These are phyloP conservation scores for Exsudoporus floridanus DNA, from an alignment of 1,284 basidiomycete genomes.

Conservation along the genomic window DNA sequence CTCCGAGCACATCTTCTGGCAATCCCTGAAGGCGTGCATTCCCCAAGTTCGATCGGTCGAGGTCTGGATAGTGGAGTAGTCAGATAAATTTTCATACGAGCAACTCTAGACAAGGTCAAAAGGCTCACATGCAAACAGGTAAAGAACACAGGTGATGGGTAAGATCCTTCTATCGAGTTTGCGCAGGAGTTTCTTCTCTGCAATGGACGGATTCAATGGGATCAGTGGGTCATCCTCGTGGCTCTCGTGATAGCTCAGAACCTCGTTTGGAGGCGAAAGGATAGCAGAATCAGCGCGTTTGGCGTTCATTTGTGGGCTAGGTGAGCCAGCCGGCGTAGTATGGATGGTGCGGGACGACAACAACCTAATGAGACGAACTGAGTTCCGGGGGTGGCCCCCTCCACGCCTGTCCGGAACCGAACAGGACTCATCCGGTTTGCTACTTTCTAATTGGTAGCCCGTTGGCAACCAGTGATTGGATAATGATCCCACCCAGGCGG, in stretches of 20 bases:
- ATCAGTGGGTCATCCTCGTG: constrained; percentile 27
- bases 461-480: background rate
- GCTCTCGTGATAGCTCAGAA: constrained; percentile 2
- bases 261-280: constrained; percentile 6
- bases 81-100: background rate
- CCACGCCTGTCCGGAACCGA: background rate
- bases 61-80: constrained; percentile 42
- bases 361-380: background rate
- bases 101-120: background rate
- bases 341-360: background rate
- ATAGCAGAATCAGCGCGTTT: constrained; percentile 16
- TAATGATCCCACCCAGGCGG: background rate
- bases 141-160: constrained; percentile 68
- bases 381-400: background rate
- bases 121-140: constrained; percentile 70
- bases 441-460: background rate
- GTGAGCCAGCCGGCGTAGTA: background rate
- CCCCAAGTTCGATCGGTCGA: constrained; percentile 74
- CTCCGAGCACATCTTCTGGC: constrained; percentile 58
- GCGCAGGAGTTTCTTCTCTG: constrained; percentile 59
- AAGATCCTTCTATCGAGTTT: constrained; percentile 69
- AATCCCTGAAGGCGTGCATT: constrained; percentile 75
- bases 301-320: constrained; percentile 12
- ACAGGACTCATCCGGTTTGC: background rate
- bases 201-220: constrained; percentile 25